Conservation (phyloP, 805 yeast genomes). For the Wickerhamomyces bisporus region DNA sequence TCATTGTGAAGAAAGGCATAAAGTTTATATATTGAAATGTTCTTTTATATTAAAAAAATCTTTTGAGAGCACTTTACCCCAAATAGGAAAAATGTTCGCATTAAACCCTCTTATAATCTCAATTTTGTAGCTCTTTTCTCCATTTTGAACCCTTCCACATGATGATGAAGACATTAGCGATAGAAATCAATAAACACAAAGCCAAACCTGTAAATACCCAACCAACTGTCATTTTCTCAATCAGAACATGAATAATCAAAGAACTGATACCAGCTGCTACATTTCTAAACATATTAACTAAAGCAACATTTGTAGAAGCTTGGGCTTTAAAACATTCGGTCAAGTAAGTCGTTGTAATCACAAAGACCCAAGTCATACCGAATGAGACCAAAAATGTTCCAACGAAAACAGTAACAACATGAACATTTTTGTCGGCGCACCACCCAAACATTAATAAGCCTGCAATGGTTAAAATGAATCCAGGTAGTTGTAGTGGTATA, state of each 20-base stretch:
- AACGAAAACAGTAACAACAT: slow-evolving; percentile 35
- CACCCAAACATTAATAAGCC: slow-evolving; percentile 51
- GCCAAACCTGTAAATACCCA: slow-evolving; percentile 55
- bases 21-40: too few relatives aligned
- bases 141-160: slow-evolving; percentile 15
- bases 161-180: slow-evolving; percentile 11
- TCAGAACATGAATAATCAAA: slow-evolving; percentile 34
- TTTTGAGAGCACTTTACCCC: too few relatives aligned
- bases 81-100: too few relatives aligned
- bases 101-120: too few relatives aligned
- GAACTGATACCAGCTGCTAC: slow-evolving; percentile 51
- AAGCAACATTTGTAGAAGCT: slow-evolving; percentile 49
- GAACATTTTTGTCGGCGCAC: slow-evolving; percentile 37
- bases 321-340: slow-evolving; percentile 45
- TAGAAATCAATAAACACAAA: slow-evolving; percentile 24
- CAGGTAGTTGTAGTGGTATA: slow-evolving; percentile 38
- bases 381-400: slow-evolving; percentile 43
- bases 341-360: slow-evolving; percentile 47
- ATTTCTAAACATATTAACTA: slow-evolving; percentile 49
- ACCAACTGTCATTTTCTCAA: slow-evolving; percentile 38
- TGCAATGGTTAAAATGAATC: slow-evolving; percentile 35
- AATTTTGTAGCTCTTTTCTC: slow-evolving; percentile 11
- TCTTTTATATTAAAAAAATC: too few relatives aligned
- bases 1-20: too few relatives aligned
- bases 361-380: slow-evolving; percentile 53